Conservation (phyloP, 495 filamentous ascomycete species). For the Bathelium albidoporum region DNA sequence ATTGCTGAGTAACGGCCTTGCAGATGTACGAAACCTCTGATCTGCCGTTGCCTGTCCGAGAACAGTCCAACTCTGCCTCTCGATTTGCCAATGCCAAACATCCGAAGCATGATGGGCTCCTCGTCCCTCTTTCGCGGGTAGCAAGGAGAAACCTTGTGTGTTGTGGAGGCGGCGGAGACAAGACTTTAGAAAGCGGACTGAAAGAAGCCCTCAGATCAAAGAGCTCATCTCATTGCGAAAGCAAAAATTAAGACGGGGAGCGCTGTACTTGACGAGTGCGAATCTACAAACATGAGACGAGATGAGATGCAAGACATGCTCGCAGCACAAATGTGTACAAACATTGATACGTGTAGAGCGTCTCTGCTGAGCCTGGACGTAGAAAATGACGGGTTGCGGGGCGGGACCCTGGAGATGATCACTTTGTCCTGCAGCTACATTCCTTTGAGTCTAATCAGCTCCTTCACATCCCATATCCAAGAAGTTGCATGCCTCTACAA, state of each 20-base stretch:
- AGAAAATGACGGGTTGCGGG: too few relatives aligned
- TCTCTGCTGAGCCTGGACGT: too few relatives aligned
- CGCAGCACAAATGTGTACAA: neutral
- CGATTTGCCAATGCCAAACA: slow-evolving; percentile 47
- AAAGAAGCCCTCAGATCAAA: neutral
- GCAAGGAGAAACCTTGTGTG: neutral
- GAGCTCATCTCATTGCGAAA: slow-evolving; percentile 10
- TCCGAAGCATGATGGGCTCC: slow-evolving; percentile 34
- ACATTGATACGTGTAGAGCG: too few relatives aligned
- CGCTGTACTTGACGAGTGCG: slow-evolving; percentile 27
- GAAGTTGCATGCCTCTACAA: neutral
- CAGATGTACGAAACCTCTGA: slow-evolving; percentile 16
- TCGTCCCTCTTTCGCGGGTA: slow-evolving; percentile 36
- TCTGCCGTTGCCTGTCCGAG: slow-evolving; percentile 11
- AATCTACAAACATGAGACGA: slow-evolving; percentile 25
- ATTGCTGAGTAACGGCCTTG: neutral
- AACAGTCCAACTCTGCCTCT: slow-evolving; percentile 32
- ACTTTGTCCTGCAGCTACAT: too few relatives aligned
- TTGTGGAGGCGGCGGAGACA: neutral
- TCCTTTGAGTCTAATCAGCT: neutral
- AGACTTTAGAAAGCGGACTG: neutral
- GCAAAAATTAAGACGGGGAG: slow-evolving; percentile 20
- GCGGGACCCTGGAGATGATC: too few relatives aligned
- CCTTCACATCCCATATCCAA: neutral
- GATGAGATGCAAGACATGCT: slow-evolving; percentile 13